Base-by-base conservation (phyloP, 495 filamentous ascomycete genomes). In the Xylaria bambusicola region DNA sequence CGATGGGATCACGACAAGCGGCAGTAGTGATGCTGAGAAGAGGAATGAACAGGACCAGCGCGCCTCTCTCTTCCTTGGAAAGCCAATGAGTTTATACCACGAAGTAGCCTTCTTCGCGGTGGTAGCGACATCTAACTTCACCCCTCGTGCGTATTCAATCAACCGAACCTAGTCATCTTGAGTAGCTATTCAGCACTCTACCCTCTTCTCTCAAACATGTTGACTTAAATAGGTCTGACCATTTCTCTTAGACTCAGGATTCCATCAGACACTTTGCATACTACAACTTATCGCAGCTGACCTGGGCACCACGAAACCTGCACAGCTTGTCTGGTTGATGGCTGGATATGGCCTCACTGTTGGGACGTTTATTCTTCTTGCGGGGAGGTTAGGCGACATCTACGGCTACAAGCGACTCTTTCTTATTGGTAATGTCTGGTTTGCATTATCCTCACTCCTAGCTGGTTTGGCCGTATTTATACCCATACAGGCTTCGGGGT, bases 361-460 rank as follows among this genome's bases (percentile, higher is more conserved):
- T 6, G 87, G 87, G n/a, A 87, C 85, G 0, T 89, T 90, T 62
- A 87, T 90, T 47, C 75, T 90, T 10, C 77, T 85, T 6, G 79
- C 84, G 3, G 88, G 88, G 12, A 78, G 87, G 5, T 73, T 88
- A 3, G 87, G 88, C 0, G 88, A 90, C 56, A 66, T 88, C 4
- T 85, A 83, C 57, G 87, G 88, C 23, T 85, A 88, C 66, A 84
- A 85, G 55, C 73, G 72, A 7, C 72, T 91, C 57, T 87, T 90
- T 62, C 66, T 85, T n/a, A 66, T 82, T 31, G 88, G 86, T 0
- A 89, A 80, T 54, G 15, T 75, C 29, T 90, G 87, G 87, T 83
- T 86, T 46, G 76, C 75, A 0, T 38, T 86, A 18, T 90, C 86
- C 83, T 83, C 83, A n/a, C 63, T 84, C 0, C 59, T 87, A 10